Evolutionary conservation across 2,329 filamentous ascomycete species (phyloP).

Genomic region (Fusarium lyarnte): DNA sequence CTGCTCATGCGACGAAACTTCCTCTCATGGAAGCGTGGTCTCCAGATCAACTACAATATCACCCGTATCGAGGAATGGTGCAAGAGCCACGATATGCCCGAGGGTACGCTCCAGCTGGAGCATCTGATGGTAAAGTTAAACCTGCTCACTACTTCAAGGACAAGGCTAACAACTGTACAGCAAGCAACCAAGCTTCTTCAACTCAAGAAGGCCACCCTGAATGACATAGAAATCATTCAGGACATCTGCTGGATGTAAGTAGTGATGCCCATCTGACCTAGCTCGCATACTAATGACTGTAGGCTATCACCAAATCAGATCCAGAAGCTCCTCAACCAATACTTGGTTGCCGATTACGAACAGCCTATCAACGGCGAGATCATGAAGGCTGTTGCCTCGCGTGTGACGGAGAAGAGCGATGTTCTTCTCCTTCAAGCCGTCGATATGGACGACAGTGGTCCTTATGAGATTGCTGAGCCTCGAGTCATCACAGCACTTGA

Average conservation of each 20-base stretch:
- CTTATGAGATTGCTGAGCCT: conserved; percentile 98
- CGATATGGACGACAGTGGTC: conserved; percentile 98
- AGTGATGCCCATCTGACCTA: neutral
- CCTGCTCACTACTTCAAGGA: neutral
- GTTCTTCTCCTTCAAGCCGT: conserved; percentile 92
- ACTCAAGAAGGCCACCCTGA: conserved; percentile 97
- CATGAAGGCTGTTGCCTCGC: conserved; percentile 98
- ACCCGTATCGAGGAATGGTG: conserved; percentile 99
- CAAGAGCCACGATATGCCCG: conserved; percentile 99
- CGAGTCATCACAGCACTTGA: conserved; percentile 95
- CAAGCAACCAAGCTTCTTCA: conserved; percentile 99
- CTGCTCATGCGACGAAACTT: conserved; percentile 98
- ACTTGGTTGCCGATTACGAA: conserved; percentile 97
- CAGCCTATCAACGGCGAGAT: conserved; percentile 99
- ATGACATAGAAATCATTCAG: conserved; percentile 99
- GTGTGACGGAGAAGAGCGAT: conserved; percentile 98
- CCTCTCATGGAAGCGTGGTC: conserved; percentile 97
- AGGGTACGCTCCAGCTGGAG: conserved; percentile 95
- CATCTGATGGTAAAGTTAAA: conserved; percentile 82
- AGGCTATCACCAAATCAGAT: conserved; percentile 99
- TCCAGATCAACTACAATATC: conserved; percentile 99
- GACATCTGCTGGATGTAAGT: conserved; percentile 99
- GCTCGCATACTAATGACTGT: conserved; percentile 12
- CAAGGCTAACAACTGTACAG: conserved; percentile 54
- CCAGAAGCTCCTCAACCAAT: conserved; percentile 98